phyloP scores from a whole-genome alignment of 2,329 filamentous ascomycete genomes.

The Ascochyta rabiei region DNA sequence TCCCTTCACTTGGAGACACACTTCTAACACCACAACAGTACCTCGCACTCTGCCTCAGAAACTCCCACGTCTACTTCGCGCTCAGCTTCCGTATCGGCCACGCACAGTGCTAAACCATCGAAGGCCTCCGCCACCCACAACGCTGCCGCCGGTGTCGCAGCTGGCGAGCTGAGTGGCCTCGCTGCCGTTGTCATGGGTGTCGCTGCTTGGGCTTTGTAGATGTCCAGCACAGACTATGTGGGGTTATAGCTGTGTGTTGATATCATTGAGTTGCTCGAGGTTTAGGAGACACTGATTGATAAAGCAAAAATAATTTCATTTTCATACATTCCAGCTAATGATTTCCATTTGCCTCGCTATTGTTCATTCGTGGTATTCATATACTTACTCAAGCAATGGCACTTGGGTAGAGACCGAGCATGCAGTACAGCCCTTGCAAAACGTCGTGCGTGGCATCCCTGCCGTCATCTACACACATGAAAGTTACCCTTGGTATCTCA shows the following conservation, averaged over 20 bases:
- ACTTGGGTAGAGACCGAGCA: no score
- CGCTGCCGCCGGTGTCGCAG: conserved; percentile 7
- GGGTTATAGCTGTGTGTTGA: not conserved
- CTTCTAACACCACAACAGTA: not conserved
- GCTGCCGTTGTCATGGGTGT: conserved; percentile 20
- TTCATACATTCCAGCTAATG: no score
- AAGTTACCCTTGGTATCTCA: no score
- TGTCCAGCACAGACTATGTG: not conserved
- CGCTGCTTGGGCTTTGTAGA: conserved; percentile 23
- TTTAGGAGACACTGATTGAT: not conserved
- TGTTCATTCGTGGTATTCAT: no score
- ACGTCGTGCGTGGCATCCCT: no score
- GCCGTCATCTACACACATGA: no score
- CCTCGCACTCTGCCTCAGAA: not conserved
- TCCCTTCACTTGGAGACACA: not conserved
- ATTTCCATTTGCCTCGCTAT: no score
- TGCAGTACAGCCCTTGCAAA: no score
- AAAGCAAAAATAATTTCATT: no score
- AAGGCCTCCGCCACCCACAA: conserved; percentile 7
- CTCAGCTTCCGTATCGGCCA: not conserved
- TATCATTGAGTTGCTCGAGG: not conserved
- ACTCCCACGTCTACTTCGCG: conserved; percentile 2
- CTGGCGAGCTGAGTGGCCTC: conserved; percentile 14
- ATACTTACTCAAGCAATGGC: no score
- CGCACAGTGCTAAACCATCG: conserved; percentile 1